Base-by-base conservation (phyloP, 1,284 basidiomycete genomes). In the Rhodotorula sp. region DNA sequence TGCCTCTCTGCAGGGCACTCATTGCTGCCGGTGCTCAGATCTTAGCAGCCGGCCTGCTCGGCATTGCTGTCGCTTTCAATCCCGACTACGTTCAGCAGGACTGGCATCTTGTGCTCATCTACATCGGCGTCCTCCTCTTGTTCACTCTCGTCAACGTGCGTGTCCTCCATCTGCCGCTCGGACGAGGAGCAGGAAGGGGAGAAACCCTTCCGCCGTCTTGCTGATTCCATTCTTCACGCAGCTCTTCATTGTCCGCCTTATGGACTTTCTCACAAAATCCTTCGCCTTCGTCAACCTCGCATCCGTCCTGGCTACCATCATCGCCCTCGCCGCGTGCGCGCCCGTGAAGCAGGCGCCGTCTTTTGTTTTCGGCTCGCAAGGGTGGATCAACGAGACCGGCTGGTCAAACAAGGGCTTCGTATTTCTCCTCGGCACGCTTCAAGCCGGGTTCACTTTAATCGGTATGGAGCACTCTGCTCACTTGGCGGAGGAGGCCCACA, bases 181-280 rank as follows among this genome's bases (percentile, higher is more conserved):
- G 34, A 34, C 34, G 34, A 34, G 34, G 34, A 34, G 34, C 34
- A 34, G 34, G 34, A 34, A 34, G 34, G 34, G 34, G 34, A 34
- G 34, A 34, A 34, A 34, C 34, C 44, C 25, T 23, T 27, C 23
- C 34, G 14, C 25, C 19, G 1, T 7, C 4, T 2, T 17, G 4
- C 61, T 44, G 17, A 53, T 10, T 4, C 14, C 52, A 9, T n/a
- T 23, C 13, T 52, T 14, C 34, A 1, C 21, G 34, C 61, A 71
- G 70, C 45, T 72, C 56, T 72, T 66, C 66, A 52, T 68, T 23
- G 67, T 72, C 23, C 59, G 56, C 3, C 25, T 72, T 16, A 60
- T 72, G 46, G 71, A 72, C 61, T 45, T 44, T 0, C 42, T 53
- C 44, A 68, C 67, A 4, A 58, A 62, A 8, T 21, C 49, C 5